Percentiles rank a stretch among this genome's conserved stretches.
These are phyloP conservation scores for Globisporangium mamillatum DNA, from an alignment of 352 stramenopile species.

Conservation along the genomic window DNA sequence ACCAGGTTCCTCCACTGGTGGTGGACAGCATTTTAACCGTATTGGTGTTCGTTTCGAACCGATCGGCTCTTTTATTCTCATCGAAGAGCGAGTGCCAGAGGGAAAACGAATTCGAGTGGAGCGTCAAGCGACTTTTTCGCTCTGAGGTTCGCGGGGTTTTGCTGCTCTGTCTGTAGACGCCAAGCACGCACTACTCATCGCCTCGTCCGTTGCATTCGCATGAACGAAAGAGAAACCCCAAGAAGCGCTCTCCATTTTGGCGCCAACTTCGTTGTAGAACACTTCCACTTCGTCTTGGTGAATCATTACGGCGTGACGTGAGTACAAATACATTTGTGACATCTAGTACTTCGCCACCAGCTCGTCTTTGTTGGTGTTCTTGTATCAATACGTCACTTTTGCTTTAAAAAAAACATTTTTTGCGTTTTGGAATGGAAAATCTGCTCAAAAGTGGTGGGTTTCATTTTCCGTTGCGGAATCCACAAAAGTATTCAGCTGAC, in stretches of 20 bases:
- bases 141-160: too few species aligned
- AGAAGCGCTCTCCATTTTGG: background rate
- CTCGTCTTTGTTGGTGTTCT: too few species aligned
- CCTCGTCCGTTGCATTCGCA: background rate
- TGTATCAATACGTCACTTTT: too few species aligned
- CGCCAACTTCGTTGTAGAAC: background rate
- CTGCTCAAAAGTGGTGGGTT: background rate
- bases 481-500: slow-evolving; percentile 3
- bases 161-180: background rate
- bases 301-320: background rate
- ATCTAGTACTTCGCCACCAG: background rate
- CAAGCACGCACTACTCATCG: background rate
- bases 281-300: background rate
- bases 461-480: background rate
- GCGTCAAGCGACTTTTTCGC: too few species aligned
- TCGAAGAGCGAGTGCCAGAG: background rate
- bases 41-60: background rate
- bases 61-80: background rate
- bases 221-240: background rate
- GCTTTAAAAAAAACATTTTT: background rate
- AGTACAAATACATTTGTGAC: background rate
- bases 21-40: background rate
- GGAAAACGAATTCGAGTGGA: too few species aligned
- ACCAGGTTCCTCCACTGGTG: too few species aligned
- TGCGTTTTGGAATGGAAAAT: background rate